These are phyloP conservation scores for Achlya hypogyna DNA, from an alignment of 352 stramenopile genomes.

Conservation along the genomic window DNA sequence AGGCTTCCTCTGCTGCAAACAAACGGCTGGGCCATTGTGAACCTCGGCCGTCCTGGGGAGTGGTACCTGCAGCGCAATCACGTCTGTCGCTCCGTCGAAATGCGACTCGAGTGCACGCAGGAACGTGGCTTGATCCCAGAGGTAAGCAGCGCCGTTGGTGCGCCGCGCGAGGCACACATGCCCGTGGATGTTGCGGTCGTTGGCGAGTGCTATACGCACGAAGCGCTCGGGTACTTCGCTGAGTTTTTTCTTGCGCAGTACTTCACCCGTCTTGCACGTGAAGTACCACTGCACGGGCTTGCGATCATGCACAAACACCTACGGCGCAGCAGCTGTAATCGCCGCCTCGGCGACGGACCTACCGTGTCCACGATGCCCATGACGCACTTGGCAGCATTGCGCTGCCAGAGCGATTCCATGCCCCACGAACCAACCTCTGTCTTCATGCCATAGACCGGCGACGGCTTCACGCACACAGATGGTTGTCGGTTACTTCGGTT, in stretches of 20 bases:
- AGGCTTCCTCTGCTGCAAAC: slow-evolving; percentile 4
- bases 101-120: not conserved
- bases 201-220: slow-evolving; percentile 20
- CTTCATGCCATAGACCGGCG: not conserved
- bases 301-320: slow-evolving; percentile 25
- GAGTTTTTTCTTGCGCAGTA: slow-evolving; percentile 23
- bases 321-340: not conserved
- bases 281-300: slow-evolving; percentile 26
- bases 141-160: not conserved
- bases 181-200: not conserved
- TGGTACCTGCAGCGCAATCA: slow-evolving; percentile 5
- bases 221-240: slow-evolving; percentile 26
- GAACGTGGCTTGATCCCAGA: slow-evolving; percentile 5
- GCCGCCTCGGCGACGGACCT: not conserved
- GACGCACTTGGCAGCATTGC: not conserved
- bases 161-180: not conserved
- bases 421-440: not conserved
- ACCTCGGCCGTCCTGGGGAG: too few relatives aligned
- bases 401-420: slow-evolving; percentile 2
- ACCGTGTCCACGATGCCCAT: slow-evolving; percentile 14
- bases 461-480: not conserved
- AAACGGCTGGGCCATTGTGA: not conserved
- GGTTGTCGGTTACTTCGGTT: too few relatives aligned
- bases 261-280: slow-evolving; percentile 26
- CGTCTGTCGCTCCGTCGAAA: not conserved